Evolutionary conservation across 768 basidiomycete species (phyloP).

Genomic region (Lanmaoa pseudosensibilis): DNA sequence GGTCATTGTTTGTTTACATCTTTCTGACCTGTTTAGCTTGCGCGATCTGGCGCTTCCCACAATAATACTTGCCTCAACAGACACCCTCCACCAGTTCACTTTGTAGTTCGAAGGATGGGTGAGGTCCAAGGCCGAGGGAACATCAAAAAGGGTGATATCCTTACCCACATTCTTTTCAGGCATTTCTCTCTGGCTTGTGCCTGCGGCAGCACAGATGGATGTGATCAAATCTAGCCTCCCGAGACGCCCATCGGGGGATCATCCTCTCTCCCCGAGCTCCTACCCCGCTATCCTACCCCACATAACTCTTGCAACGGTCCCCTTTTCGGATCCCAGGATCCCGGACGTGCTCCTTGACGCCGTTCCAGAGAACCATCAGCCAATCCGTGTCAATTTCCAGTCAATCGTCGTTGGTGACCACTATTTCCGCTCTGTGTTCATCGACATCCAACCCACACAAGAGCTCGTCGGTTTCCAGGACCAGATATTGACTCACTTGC

Average conservation of each 20-base stretch:
- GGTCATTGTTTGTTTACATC: no score
- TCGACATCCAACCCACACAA: conserved; percentile 46
- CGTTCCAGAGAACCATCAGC: conserved; percentile 35
- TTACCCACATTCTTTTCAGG: conserved; percentile 37
- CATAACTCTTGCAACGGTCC: conserved; percentile 59
- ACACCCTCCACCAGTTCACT: neutral
- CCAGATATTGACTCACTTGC: conserved; percentile 42
- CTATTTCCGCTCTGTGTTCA: conserved; percentile 72
- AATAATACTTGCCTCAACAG: neutral
- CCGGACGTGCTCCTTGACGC: conserved; percentile 36
- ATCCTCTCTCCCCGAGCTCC: conserved; percentile 35
- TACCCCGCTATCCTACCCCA: conserved; percentile 69
- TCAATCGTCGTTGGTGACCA: conserved; percentile 56
- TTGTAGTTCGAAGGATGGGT: conserved; percentile 20
- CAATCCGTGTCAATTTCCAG: conserved; percentile 48
- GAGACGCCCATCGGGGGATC: conserved; percentile 26
- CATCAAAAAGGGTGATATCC: neutral
- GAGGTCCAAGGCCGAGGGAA: conserved; percentile 1
- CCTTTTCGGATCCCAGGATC: conserved; percentile 20
- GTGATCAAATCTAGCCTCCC: conserved; percentile 51
- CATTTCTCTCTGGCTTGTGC: conserved; percentile 71
- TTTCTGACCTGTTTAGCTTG: neutral
- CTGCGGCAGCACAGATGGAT: conserved; percentile 42
- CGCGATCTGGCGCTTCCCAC: neutral
- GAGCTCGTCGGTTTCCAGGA: conserved; percentile 51